Percentiles rank a stretch among this genome's conserved stretches.
Evolutionary conservation across 2,329 filamentous ascomycete species (phyloP).

Genomic region (Aspergillus pseudonomiae): DNA sequence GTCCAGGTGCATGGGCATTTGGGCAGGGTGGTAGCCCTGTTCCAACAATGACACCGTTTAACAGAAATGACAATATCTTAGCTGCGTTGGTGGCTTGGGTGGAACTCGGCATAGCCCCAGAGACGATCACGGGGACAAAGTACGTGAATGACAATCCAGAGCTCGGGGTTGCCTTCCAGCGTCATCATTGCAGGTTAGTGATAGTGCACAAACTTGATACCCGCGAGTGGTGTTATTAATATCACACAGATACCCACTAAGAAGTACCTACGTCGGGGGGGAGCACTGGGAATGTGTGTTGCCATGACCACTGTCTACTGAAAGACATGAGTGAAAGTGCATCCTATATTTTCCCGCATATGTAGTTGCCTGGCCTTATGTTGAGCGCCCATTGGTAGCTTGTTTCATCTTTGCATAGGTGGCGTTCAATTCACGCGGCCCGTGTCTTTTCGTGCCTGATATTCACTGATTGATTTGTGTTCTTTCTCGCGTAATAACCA

Average conservation of each 20-base stretch:
- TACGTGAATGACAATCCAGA: conserved; percentile 8
- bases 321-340: no score
- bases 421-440: not conserved
- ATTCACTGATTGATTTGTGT: not conserved
- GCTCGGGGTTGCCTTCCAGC: conserved; percentile 1
- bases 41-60: not conserved
- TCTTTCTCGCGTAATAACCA: not conserved
- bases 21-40: conserved; percentile 7
- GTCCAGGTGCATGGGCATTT: conserved; percentile 10
- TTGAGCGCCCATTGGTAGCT: not conserved
- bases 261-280: not conserved
- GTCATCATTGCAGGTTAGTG: conserved; percentile 12
- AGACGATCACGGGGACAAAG: conserved; percentile 9
- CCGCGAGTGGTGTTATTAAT: not conserved
- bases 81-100: conserved; percentile 15
- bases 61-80: conserved; percentile 5
- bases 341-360: not conserved
- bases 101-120: conserved; percentile 9
- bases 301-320: not conserved
- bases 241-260: not conserved
- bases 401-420: not conserved
- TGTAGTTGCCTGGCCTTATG: not conserved
- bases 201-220: not conserved
- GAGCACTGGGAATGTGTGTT: not conserved
- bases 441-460: not conserved